Base-by-base conservation (phyloP, 148 eudicot genomes). In the Cornus controversa region DNA sequence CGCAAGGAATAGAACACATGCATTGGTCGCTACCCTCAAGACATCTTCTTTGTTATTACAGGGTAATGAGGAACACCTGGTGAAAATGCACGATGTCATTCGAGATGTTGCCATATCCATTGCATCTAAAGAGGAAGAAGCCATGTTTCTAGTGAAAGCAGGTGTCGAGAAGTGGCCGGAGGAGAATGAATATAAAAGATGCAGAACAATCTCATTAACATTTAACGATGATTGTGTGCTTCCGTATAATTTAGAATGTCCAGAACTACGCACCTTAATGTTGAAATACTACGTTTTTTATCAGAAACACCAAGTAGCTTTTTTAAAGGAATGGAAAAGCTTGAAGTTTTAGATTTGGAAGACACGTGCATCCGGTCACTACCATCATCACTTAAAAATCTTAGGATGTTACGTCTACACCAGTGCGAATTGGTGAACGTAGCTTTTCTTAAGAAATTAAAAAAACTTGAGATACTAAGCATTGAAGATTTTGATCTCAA, bases 41-140 rank as follows among this genome's bases (percentile, higher is more conserved):
- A 5, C 7, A 24, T 62, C 57, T 72, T 83, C 22, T 23, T 53
- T 80, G 10, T 24, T 83, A 45, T n/a, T 79, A 6, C 57, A 27
- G 1, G 47, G 70, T 22, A 0, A 1, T 4, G 4, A 47, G 5
- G 68, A 66, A 20, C 25, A 22, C 0, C 0, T 5, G 8, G 75
- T 79, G 0, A 79, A 69, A 37, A 27, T 83, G 70, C 83, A 83
- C 50, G 80, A 79, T 77, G 77, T 83, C 25, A 78, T 76, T 3
- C 60, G 80, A 24, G 78, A 50, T n/a, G 78, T 79, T 0, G 79
- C 37, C 9, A n/a, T 77, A 1, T 45, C 34, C 2, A 76, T 80
- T 36, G 66, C 78, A 11, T 31, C 34, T 2, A 14, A 27, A 23
- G 76, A 66, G 13, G 18, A 79, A 28, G 14, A 11, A 50, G 42